Base-by-base conservation (phyloP, 768 basidiomycete genomes). In the Hortiboletus flavorubellus region DNA sequence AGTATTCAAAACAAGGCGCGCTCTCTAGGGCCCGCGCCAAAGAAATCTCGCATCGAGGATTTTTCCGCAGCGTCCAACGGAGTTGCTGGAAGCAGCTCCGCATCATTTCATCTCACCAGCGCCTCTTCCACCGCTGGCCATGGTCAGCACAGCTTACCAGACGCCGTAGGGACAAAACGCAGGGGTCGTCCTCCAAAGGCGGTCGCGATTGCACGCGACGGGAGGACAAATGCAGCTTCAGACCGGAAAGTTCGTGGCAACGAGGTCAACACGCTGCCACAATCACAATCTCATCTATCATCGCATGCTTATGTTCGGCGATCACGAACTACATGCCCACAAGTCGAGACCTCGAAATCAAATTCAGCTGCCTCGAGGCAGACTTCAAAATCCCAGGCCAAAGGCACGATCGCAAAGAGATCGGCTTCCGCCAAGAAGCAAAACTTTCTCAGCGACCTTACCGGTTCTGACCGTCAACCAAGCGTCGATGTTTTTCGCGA, bases 101-200 rank as follows among this genome's bases (percentile, higher is more conserved):
- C 41, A 46, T 26, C 58, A 43, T 44, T 21, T 46, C 58, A 50
- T 50, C 57, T 30, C 38, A n/a, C 54, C 52, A 47, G 26, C 18
- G 30, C 44, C 33, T 63, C 70, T 61, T 62, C 60, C 68, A 73
- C 55, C 56, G 56, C 45, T 66, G 69, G 64, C 61, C 62, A 49
- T 62, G 68, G 68, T 56, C 62, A 54, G 29, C 56, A 37, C 52
- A 52, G 18, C 15, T 39, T 45, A 38, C 62, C 61, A 62, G 56
- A 59, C 11, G 46, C 43, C 11, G 18, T 59, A 33, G 61, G 51
- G 6, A 75, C 73, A 58, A 85, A 79, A 69, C 79, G 79, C 63
- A 71, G 78, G 60, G 81, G 84, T 35, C 80, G 86, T 35, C 82
- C 83, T 16, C 76, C 80, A 55, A 89, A 83, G 67, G 62, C 72